Evolutionary conservation across 805 yeast species (phyloP).

Genomic region (Zygosaccharomyces gambellarensis): DNA sequence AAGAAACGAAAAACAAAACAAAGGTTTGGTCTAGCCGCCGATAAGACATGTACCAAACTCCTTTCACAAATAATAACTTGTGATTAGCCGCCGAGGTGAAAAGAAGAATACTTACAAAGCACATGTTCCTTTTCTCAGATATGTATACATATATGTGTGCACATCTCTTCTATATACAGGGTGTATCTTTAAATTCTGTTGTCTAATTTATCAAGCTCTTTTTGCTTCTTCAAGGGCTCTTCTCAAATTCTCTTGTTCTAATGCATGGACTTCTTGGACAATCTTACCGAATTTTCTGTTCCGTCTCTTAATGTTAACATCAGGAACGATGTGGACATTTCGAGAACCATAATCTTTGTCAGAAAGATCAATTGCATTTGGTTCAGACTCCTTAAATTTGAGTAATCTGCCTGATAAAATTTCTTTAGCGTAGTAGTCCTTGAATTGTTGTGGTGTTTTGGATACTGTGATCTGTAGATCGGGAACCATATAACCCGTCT

Average conservation of each 20-base stretch:
- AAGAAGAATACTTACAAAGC: neutral
- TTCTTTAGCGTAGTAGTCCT: slow-evolving; percentile 25
- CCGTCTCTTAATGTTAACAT: slow-evolving; percentile 44
- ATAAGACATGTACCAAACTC: too few species aligned
- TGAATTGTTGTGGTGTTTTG: slow-evolving; percentile 28
- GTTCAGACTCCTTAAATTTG: slow-evolving; percentile 57
- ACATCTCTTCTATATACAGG: slow-evolving; percentile 3
- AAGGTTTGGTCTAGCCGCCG: too few species aligned
- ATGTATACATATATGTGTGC: neutral
- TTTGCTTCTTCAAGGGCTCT: slow-evolving; percentile 25
- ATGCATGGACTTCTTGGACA: slow-evolving; percentile 40
- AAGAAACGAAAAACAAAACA: neutral
- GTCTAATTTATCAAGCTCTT: slow-evolving; percentile 2
- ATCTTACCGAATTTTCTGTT: slow-evolving; percentile 44
- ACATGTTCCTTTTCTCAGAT: neutral
- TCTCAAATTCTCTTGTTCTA: slow-evolving; percentile 27
- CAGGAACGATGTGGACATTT: slow-evolving; percentile 52
- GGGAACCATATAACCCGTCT: slow-evolving; percentile 38
- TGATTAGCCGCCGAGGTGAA: neutral
- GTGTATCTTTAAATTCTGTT: slow-evolving; percentile 2
- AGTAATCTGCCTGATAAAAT: slow-evolving; percentile 32
- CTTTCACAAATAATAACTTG: neutral
- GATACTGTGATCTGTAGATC: slow-evolving; percentile 36
- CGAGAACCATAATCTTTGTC: slow-evolving; percentile 51
- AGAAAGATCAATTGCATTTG: slow-evolving; percentile 67